phyloP scores from a whole-genome alignment of 1,284 basidiomycete species.

The Phlebopus sp. region DNA sequence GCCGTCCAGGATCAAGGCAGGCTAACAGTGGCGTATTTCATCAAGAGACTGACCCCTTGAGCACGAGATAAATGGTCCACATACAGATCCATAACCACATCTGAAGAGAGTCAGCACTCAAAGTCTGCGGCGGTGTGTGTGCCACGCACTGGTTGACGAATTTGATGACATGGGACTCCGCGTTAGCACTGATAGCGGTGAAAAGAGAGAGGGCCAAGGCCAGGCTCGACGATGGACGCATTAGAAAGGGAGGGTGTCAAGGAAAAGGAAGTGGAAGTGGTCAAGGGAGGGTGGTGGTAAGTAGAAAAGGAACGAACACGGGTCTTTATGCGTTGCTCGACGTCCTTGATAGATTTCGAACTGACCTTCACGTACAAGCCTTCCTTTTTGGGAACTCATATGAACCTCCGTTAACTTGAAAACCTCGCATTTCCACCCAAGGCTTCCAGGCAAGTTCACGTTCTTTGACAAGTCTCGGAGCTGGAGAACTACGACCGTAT shows the following conservation, averaged over 20 bases:
- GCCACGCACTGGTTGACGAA: slow-evolving; percentile 26
- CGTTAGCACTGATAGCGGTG: slow-evolving; percentile 15
- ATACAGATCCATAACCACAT: slow-evolving; percentile 25
- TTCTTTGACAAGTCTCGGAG: no score
- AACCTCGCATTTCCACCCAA: background rate
- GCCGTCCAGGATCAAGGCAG: slow-evolving; percentile 21
- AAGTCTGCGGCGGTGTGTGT: background rate
- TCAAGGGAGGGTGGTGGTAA: slow-evolving; percentile 5
- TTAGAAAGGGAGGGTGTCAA: slow-evolving; percentile 14
- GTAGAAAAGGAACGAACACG: slow-evolving; percentile 2
- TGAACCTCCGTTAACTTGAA: slow-evolving; percentile 7
- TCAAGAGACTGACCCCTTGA: slow-evolving; percentile 1
- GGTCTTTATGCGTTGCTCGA: slow-evolving; percentile 1
- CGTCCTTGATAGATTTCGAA: no score
- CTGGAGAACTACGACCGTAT: no score
- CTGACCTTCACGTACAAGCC: background rate
- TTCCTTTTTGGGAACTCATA: slow-evolving; percentile 7
- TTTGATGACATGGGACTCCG: slow-evolving; percentile 23
- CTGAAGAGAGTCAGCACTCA: slow-evolving; percentile 7
- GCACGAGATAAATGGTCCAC: background rate
- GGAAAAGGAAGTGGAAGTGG: slow-evolving; percentile 14
- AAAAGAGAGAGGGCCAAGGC: slow-evolving; percentile 22
- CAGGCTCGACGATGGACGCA: slow-evolving; percentile 22
- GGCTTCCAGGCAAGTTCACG: no score
- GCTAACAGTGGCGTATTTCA: slow-evolving; percentile 10